These are phyloP conservation scores for Pythium graminicola DNA, from an alignment of 352 stramenopile genomes.

Conservation along the genomic window DNA sequence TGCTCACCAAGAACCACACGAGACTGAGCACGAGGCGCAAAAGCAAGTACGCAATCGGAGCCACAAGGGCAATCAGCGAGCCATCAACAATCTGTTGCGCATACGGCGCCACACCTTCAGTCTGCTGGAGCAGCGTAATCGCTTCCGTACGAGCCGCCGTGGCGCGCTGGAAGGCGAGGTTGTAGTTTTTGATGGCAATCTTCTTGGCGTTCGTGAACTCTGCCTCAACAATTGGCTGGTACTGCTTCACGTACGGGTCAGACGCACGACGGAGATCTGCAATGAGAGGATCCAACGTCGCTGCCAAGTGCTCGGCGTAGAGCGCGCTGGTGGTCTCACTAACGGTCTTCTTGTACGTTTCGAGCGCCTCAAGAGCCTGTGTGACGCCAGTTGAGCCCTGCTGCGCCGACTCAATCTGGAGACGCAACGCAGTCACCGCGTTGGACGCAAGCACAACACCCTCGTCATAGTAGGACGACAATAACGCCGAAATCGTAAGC, in stretches of 20 bases:
- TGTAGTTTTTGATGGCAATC: conserved; percentile 32
- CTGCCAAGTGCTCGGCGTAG: conserved; percentile 60
- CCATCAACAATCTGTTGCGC: conserved; percentile 65
- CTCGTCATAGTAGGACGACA: conserved; percentile 79
- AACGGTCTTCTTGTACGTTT: conserved; percentile 41
- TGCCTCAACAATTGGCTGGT: conserved; percentile 43
- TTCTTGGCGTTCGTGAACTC: conserved; percentile 36
- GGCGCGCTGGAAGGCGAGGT: conserved; percentile 36
- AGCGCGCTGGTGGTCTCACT: conserved; percentile 44
- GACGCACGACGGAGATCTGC: conserved; percentile 40
- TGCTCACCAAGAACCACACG: conserved; percentile 52
- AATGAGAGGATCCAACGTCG: conserved; percentile 54
- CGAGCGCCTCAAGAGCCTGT: conserved; percentile 42
- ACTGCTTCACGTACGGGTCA: conserved; percentile 52
- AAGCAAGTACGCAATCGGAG: conserved; percentile 43
- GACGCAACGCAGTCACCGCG: conserved; percentile 29
- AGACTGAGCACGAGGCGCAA: conserved; percentile 45
- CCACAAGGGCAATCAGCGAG: conserved; percentile 37
- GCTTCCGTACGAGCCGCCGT: conserved; percentile 42
- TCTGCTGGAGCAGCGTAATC: conserved; percentile 52
- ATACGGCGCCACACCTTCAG: conserved; percentile 45
- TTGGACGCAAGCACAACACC: conserved; percentile 47
- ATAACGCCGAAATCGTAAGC: conserved; percentile 52
- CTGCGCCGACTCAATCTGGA: conserved; percentile 36
- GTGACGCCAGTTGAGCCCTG: conserved; percentile 38